These are phyloP conservation scores for Yamadazyma mexicana DNA, from an alignment of 1,139 yeast species.

Conservation along the genomic window DNA sequence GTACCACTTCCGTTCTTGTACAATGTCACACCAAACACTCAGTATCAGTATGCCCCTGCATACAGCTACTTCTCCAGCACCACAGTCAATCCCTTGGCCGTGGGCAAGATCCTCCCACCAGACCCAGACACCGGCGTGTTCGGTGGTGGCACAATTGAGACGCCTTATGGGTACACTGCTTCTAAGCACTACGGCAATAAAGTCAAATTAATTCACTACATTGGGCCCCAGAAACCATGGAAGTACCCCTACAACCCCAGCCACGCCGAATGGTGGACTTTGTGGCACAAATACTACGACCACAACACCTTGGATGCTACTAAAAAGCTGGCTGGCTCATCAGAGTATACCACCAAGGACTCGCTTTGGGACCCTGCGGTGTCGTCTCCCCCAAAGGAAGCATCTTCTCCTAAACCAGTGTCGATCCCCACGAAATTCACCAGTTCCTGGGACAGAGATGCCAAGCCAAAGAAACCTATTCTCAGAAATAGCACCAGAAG, in stretches of 20 bases:
- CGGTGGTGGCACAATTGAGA: slow-evolving; percentile 3
- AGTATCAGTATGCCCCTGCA: slow-evolving; percentile 86
- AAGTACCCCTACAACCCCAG: slow-evolving; percentile 20
- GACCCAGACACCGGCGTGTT: slow-evolving; percentile 5
- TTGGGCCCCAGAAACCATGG: slow-evolving; percentile 89
- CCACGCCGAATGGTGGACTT: slow-evolving; percentile 46
- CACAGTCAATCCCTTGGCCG: slow-evolving; percentile 1
- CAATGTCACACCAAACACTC: slow-evolving; percentile 83
- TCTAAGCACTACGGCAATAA: slow-evolving; percentile 22
- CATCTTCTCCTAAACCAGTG: background rate
- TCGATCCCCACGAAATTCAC: slow-evolving; percentile 4
- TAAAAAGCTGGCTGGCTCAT: slow-evolving; percentile 2
- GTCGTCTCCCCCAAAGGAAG: slow-evolving; percentile 32
- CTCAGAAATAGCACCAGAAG: slow-evolving; percentile 5
- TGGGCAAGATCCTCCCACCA: slow-evolving; percentile 11
- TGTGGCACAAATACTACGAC: slow-evolving; percentile 37
- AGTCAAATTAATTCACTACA: slow-evolving; percentile 73
- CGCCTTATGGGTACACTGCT: slow-evolving; percentile 27
- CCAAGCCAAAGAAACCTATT: slow-evolving; percentile 7
- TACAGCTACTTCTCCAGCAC: slow-evolving; percentile 53
- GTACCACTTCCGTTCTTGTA: slow-evolving; percentile 71
- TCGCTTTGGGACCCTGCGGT: slow-evolving; percentile 42
- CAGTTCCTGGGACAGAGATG: slow-evolving; percentile 8
- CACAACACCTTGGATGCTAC: slow-evolving; percentile 7
- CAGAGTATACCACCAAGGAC: slow-evolving; percentile 22